A percentile compares a stretch with the other conserved stretches of the same genome.
Evolutionary conservation across 2,329 filamentous ascomycete genomes (phyloP).

Genomic region (Corniculantispora saksenae): DNA sequence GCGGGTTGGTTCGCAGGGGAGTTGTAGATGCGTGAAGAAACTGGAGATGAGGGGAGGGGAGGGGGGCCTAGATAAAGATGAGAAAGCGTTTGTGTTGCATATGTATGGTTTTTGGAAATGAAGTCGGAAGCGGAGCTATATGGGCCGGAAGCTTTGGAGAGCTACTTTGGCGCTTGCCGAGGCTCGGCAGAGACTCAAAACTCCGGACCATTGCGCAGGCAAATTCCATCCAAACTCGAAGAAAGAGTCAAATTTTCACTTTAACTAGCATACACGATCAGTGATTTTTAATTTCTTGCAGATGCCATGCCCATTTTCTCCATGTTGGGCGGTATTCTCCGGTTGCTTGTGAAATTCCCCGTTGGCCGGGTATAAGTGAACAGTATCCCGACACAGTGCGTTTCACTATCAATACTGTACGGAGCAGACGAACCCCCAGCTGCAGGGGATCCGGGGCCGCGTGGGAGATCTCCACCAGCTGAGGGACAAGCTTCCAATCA

Average conservation of each 20-base stretch:
- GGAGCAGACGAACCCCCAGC: slow-evolving; percentile 4
- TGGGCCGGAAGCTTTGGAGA: neutral
- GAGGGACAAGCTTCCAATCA: neutral
- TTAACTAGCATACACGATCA: neutral
- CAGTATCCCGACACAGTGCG: slow-evolving; percentile 3
- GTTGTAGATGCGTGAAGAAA: neutral
- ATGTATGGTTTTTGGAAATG: neutral
- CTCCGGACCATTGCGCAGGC: neutral
- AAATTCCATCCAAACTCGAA: neutral
- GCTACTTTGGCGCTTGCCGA: neutral
- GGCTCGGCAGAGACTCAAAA: neutral
- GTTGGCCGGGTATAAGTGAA: slow-evolving; percentile 8
- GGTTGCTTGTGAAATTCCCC: neutral
- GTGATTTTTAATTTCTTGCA: neutral
- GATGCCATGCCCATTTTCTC: neutral
- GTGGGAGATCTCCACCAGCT: slow-evolving; percentile 10
- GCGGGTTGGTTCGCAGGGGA: neutral
- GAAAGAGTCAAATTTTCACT: neutral
- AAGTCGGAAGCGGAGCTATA: neutral
- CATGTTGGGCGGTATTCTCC: neutral
- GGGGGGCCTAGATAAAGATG: neutral
- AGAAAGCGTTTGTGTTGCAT: too few relatives aligned
- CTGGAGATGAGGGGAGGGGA: neutral
- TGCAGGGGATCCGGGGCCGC: neutral
- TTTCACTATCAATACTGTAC: neutral